Conservation (phyloP, 2,329 filamentous ascomycete species). For the Colletotrichum musicola region DNA sequence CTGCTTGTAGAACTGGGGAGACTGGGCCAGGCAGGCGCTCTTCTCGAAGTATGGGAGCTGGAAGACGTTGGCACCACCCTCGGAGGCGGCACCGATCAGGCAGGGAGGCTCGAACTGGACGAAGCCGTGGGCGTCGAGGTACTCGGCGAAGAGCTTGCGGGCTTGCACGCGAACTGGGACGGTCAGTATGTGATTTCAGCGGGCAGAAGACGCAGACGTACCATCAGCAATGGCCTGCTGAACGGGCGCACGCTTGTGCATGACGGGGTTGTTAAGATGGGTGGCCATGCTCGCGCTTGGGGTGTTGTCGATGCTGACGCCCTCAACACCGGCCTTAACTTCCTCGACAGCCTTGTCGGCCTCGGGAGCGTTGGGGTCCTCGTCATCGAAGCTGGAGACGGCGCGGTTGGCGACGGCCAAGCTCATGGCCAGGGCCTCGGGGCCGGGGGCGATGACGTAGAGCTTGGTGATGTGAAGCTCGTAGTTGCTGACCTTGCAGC, state of each 20-base stretch:
- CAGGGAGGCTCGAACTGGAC: constrained; percentile 87
- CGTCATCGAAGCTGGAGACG: constrained; percentile 74
- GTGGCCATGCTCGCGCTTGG: constrained; percentile 86
- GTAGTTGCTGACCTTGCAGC: constrained; percentile 80
- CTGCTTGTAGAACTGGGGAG: constrained; percentile 90
- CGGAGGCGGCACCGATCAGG: constrained; percentile 88
- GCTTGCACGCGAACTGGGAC: constrained; percentile 53
- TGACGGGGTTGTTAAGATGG: constrained; percentile 89
- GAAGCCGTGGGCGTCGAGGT: constrained; percentile 10
- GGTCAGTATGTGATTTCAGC: background rate
- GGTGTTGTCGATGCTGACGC: constrained; percentile 57
- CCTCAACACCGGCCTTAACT: constrained; percentile 50
- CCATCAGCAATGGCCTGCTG: constrained; percentile 80
- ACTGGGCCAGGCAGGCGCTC: constrained; percentile 83
- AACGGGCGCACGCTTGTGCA: constrained; percentile 91
- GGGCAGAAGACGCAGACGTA: background rate
- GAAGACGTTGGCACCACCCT: constrained; percentile 95
- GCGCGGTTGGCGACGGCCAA: constrained; percentile 81
- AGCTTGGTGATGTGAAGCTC: constrained; percentile 92
- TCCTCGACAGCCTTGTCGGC: constrained; percentile 48
- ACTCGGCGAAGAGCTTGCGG: constrained; percentile 52
- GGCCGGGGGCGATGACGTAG: constrained; percentile 78
- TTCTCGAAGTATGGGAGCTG: constrained; percentile 89
- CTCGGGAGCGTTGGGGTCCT: constrained; percentile 55
- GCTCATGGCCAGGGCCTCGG: constrained; percentile 69